phyloP scores from a whole-genome alignment of 1,139 yeast species.

The Geotrichum europaeum region DNA sequence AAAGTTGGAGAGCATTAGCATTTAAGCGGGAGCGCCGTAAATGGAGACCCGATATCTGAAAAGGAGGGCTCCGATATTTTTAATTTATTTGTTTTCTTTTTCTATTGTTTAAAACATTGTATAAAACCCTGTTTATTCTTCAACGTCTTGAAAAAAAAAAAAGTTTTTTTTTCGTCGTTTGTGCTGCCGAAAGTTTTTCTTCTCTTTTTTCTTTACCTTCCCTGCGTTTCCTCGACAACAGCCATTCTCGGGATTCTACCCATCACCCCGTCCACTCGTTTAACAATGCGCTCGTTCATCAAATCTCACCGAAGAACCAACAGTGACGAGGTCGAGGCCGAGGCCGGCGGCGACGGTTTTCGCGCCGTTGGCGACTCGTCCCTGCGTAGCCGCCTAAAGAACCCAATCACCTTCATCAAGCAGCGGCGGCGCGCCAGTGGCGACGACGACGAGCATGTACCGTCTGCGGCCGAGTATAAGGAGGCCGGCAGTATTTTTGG shows the following conservation, averaged over 20 bases:
- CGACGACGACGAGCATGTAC: slow-evolving; percentile 6
- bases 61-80: neutral
- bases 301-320: slow-evolving; percentile 23
- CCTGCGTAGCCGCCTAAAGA: slow-evolving; percentile 2
- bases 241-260: neutral
- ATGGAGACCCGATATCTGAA: neutral
- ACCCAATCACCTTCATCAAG: slow-evolving; percentile 26
- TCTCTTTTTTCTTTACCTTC: neutral
- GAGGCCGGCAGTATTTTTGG: slow-evolving; percentile 35
- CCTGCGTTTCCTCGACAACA: neutral
- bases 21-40: neutral
- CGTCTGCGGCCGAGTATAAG: slow-evolving; percentile 18
- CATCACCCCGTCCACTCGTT: neutral
- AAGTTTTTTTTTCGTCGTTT: neutral
- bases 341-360: too few relatives aligned
- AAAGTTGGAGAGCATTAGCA: slow-evolving; percentile 44
- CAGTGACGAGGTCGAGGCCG: neutral
- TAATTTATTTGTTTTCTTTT: neutral
- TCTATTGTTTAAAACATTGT: neutral
- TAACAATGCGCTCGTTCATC: slow-evolving; percentile 24
- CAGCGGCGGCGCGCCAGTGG: slow-evolving; percentile 10
- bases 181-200: neutral
- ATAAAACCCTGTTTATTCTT: too few relatives aligned
- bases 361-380: neutral
- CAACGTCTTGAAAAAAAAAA: neutral